Conservation (phyloP, 257 asterid genomes). For the Solanum sejunctum region DNA sequence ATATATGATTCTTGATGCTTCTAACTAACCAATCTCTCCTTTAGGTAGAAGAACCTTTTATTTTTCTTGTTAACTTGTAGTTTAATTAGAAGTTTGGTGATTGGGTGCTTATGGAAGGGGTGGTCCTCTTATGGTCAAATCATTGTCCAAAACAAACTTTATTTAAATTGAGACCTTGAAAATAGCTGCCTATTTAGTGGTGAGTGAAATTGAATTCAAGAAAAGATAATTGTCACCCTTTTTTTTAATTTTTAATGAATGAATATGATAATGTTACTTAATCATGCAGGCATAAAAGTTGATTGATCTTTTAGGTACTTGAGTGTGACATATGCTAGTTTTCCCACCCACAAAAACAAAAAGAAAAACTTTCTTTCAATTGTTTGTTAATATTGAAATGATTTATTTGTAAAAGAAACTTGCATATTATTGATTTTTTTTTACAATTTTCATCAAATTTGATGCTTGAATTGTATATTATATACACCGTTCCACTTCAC, state of each 20-base stretch:
- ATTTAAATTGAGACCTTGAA: not conserved
- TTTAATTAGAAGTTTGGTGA: not conserved
- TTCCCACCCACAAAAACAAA: not conserved
- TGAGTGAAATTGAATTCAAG: not conserved
- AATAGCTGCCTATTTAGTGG: not conserved
- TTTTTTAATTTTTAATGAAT: not conserved
- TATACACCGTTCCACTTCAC: constrained; percentile 2
- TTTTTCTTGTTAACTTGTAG: not conserved
- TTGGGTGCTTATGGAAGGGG: not conserved
- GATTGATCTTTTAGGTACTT: constrained; percentile 21
- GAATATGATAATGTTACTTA: constrained; percentile 12
- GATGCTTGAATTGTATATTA: not conserved
- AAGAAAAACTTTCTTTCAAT: not conserved
- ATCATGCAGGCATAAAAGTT: constrained; percentile 13
- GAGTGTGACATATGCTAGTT: constrained; percentile 13
- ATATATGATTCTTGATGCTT: not conserved
- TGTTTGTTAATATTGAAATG: not conserved
- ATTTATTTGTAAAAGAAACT: not conserved
- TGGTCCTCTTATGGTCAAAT: not conserved
- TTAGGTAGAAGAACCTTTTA: not conserved
- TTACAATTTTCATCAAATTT: not conserved
- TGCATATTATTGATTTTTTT: not conserved
- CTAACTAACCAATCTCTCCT: constrained; percentile 1
- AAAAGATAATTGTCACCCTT: not conserved
- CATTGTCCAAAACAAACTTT: constrained; percentile 21